These are phyloP conservation scores for Leucocoprinus birnbaumii DNA, from an alignment of 768 basidiomycete species.

Conservation along the genomic window DNA sequence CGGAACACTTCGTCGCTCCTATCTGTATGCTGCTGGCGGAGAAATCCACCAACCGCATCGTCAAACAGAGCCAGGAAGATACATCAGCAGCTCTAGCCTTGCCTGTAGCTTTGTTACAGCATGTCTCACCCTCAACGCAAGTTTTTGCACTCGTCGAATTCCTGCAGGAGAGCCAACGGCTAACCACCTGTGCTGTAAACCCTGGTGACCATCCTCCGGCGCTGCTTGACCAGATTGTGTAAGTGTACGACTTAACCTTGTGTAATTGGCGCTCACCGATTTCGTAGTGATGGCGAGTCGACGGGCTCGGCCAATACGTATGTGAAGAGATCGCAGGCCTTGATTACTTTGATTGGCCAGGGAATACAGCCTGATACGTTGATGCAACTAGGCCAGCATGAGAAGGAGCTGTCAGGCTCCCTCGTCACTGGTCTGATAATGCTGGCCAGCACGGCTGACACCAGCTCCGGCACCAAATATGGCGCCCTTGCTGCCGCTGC, in stretches of 20 bases:
- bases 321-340: slow-evolving; percentile 63
- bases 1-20: slow-evolving; percentile 77
- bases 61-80: slow-evolving; percentile 61
- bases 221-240: slow-evolving; percentile 61
- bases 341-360: slow-evolving; percentile 61
- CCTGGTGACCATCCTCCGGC: slow-evolving; percentile 34
- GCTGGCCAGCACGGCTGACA: slow-evolving; percentile 34
- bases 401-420: slow-evolving; percentile 30
- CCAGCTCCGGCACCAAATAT: slow-evolving; percentile 30
- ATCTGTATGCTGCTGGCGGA: slow-evolving; percentile 84
- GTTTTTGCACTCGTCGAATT: slow-evolving; percentile 65
- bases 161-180: slow-evolving; percentile 61
- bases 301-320: slow-evolving; percentile 39
- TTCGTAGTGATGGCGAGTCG: slow-evolving; percentile 60
- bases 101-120: slow-evolving; percentile 64
- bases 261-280: background rate
- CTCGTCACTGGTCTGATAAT: slow-evolving; percentile 48
- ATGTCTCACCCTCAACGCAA: slow-evolving; percentile 44
- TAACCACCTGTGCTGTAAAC: slow-evolving; percentile 40
- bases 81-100: slow-evolving; percentile 57
- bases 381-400: slow-evolving; percentile 12
- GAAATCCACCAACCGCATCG: slow-evolving; percentile 66
- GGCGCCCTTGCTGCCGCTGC: slow-evolving; percentile 45
- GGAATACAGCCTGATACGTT: slow-evolving; percentile 38
- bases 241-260: slow-evolving; percentile 18